Base-by-base conservation (phyloP, 345 rosid genomes). In the Xanthoceras sorbifolium region DNA sequence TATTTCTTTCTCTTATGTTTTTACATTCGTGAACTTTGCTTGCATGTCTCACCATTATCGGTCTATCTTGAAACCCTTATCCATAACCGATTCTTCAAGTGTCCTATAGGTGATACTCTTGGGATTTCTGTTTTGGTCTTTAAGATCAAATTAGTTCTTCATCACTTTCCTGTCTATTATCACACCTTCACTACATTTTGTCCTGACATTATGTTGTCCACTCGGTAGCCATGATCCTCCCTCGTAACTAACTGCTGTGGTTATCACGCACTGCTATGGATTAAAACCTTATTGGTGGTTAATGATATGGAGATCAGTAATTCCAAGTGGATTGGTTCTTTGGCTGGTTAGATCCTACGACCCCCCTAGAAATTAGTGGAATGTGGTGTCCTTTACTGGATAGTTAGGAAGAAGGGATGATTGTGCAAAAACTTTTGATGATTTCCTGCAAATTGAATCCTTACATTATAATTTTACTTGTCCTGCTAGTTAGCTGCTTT, bases 381-480 rank as follows among this genome's bases (percentile, higher is more conserved):
- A 54, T 63, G 59, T 1, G 6, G 44, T 38, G 63, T n/a, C 57
- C 55, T 63, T 68, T 42, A 46, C 23, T 32, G 20, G 22, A 55
- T 52, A 34, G 50, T 32, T 57, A 11, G 12, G 65, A 60, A 14
- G 69, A 23, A 57, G 12, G 68, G 66, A 54, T 70, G 26, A 22
- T 22, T 44, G 23, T 52, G 68, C 55, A 48, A 38, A 42, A 62
- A 17, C 10, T n/a, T 72, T 48, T 42, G 17, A 10, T 44, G 38
- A 22, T 77, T 69, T 46, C 29, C 71, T 48, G 48, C 59, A 28
- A 57, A 64, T 63, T 50, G 72, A 15, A 38, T 34, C 20, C 46
- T 78, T 69, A 36, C 3, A 36, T 69, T 74, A 12, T 75, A 75
- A 52, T 10, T 42, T 54, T 66, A 55, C 59, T 71, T 76, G 9